Evolutionary conservation across 2,329 filamentous ascomycete species (phyloP), one percentile per base, ranked within the genome.

Genomic region (Phialophora expanda): DNA sequence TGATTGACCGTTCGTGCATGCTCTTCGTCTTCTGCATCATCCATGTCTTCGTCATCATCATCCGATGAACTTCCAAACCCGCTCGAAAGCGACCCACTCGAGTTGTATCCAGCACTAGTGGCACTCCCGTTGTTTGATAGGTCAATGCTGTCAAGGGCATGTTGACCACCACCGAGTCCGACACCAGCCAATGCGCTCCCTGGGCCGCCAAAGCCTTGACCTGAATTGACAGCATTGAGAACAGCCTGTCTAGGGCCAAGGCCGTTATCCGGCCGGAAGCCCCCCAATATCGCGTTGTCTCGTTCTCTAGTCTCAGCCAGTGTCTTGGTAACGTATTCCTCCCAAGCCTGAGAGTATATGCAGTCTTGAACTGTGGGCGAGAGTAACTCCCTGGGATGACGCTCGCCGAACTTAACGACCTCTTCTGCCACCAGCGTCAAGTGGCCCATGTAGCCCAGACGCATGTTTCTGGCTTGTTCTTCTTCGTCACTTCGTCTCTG

Each of bases 371-470:
- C 92, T 12, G 86, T 84, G 67, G 92, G 89, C 0, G 93, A 95
- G 9, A 98, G 84, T 22, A 94, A 82, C 78, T 98, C 93, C 0
- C 93, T 90, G 3, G 94, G 90, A 77, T 97, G 92, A 62, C 95
- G 88, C 78, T 97, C 95, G 41, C 93, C 97, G 75, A 99, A 98
- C 79, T 98, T 99, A 75, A 98, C 93, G 20, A 99, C 95, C 78
- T 99, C 95, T 78, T 99, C 95, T 32, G 95, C 94, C 66, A 99
- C 97, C 30, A 99, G 85, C 0, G 95, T 99, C 58, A 99, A 83
- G 77, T 99, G 95, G 2, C 95, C 95, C 93, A 99, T 99, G 80
- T 98, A 99, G 48, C 95, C 95, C 77, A 98, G 89, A 56, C 95
- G 90, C 78, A 96, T 97, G 77, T 91, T 93, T 70, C 87, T 92